Percentiles rank a stretch among this genome's conserved stretches.
Conservation (phyloP, 169 alveolate species). For the Cyclospora cayetanensis region DNA sequence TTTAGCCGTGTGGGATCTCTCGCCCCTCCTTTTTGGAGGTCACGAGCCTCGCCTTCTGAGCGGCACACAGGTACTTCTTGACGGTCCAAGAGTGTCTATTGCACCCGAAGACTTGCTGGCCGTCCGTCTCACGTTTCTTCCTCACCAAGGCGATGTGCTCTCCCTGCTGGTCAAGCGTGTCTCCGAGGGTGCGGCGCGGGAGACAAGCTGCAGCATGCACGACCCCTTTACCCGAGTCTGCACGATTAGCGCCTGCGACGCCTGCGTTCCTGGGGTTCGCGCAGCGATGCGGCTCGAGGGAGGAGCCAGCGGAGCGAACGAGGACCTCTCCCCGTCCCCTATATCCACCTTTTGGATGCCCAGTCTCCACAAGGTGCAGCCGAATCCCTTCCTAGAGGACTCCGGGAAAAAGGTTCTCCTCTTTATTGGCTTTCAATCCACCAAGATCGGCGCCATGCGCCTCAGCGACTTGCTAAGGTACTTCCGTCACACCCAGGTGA, state of each 20-base stretch:
- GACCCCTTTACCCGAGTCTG: constrained; percentile 24
- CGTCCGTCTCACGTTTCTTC: constrained; percentile 58
- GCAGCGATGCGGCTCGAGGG: constrained; percentile 53
- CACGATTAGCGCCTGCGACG: constrained; percentile 22
- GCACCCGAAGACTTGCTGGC: constrained; percentile 60
- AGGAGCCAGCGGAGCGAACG: neutral
- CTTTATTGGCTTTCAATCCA: constrained; percentile 69
- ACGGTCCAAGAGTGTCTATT: constrained; percentile 51
- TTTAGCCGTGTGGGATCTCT: constrained; percentile 68
- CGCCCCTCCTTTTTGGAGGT: constrained; percentile 62
- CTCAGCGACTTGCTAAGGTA: constrained; percentile 63
- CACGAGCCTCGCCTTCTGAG: constrained; percentile 53
- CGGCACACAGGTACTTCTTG: constrained; percentile 36
- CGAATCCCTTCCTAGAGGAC: constrained; percentile 13
- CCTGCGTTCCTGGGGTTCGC: constrained; percentile 15
- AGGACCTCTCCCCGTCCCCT: constrained; percentile 7
- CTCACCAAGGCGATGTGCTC: constrained; percentile 73
- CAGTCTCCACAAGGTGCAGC: constrained; percentile 38
- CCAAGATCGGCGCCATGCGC: constrained; percentile 66
- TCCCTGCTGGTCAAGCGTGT: constrained; percentile 36
- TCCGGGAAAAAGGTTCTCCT: neutral
- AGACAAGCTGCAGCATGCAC: constrained; percentile 20
- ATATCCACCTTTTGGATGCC: neutral
- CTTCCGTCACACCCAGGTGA: constrained; percentile 58
- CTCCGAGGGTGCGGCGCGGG: neutral